Evolutionary conservation across 352 stramenopile species (phyloP).

Genomic region (Pseudoperonospora humuli): DNA sequence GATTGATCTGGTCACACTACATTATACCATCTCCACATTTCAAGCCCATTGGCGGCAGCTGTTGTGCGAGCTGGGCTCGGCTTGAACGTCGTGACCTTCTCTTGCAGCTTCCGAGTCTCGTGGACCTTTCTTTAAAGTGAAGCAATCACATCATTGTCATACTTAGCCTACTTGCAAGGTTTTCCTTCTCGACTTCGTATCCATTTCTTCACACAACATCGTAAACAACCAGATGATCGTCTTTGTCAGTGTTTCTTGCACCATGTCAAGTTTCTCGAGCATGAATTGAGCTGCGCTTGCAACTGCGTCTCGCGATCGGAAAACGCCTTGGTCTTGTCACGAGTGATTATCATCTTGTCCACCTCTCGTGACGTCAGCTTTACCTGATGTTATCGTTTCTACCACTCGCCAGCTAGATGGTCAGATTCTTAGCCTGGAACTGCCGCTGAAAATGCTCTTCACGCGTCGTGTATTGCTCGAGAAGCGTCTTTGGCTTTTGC

Average conservation of each 20-base stretch:
- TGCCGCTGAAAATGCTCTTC: slow-evolving; percentile 84
- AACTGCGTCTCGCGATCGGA: slow-evolving; percentile 65
- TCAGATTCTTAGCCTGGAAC: slow-evolving; percentile 76
- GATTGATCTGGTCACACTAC: too few relatives aligned
- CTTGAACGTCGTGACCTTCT: slow-evolving; percentile 81
- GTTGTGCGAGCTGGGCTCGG: too few relatives aligned
- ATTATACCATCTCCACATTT: too few relatives aligned
- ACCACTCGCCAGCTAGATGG: slow-evolving; percentile 69
- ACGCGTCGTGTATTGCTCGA: slow-evolving; percentile 69
- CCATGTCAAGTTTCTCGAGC: slow-evolving; percentile 81
- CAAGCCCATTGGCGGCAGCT: too few relatives aligned
- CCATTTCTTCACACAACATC: slow-evolving; percentile 78
- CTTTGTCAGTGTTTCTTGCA: slow-evolving; percentile 79
- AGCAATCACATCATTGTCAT: slow-evolving; percentile 68
- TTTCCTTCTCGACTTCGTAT: slow-evolving; percentile 87
- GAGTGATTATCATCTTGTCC: slow-evolving; percentile 61
- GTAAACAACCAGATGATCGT: slow-evolving; percentile 84
- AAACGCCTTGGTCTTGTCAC: slow-evolving; percentile 79
- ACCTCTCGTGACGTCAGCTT: slow-evolving; percentile 62
- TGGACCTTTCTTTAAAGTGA: slow-evolving; percentile 74
- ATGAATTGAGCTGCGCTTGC: slow-evolving; percentile 69
- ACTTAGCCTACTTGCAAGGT: slow-evolving; percentile 70
- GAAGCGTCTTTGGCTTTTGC: slow-evolving; percentile 74
- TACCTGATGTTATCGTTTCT: slow-evolving; percentile 70
- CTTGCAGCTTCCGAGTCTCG: slow-evolving; percentile 60